phyloP scores from a whole-genome alignment of 2,329 filamentous ascomycete genomes.

The Aspergillus vadensis region DNA sequence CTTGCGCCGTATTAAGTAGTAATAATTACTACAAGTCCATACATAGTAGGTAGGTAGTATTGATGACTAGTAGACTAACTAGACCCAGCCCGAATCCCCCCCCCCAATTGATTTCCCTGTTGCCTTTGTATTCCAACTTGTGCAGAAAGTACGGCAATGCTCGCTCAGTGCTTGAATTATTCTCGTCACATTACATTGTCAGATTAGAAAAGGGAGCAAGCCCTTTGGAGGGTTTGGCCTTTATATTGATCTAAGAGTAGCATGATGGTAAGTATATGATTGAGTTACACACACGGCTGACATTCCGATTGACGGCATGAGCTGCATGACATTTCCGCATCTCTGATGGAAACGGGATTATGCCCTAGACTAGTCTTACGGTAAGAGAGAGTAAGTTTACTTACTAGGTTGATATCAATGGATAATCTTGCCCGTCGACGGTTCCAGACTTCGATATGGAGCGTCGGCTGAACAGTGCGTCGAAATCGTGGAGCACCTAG shows the following conservation, averaged over 20 bases:
- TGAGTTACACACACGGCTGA: neutral
- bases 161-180: no score
- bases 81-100: no score
- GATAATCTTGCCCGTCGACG: neutral
- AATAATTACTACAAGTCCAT: neutral
- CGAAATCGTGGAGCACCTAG: neutral
- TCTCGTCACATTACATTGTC: no score
- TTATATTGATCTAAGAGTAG: neutral
- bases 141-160: no score
- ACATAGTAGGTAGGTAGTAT: neutral
- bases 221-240: neutral
- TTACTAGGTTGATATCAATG: neutral
- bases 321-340: neutral
- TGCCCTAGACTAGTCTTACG: neutral
- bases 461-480: neutral
- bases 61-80: no score
- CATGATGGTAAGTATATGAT: neutral
- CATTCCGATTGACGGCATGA: neutral
- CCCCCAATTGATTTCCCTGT: no score
- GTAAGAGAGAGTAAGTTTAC: neutral
- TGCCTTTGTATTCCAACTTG: no score
- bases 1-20: neutral
- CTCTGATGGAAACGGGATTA: neutral
- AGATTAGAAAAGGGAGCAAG: no score
- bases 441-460: neutral